These are phyloP conservation scores for Juglanconis juglandina DNA, from an alignment of 2,329 filamentous ascomycete genomes.

Conservation along the genomic window DNA sequence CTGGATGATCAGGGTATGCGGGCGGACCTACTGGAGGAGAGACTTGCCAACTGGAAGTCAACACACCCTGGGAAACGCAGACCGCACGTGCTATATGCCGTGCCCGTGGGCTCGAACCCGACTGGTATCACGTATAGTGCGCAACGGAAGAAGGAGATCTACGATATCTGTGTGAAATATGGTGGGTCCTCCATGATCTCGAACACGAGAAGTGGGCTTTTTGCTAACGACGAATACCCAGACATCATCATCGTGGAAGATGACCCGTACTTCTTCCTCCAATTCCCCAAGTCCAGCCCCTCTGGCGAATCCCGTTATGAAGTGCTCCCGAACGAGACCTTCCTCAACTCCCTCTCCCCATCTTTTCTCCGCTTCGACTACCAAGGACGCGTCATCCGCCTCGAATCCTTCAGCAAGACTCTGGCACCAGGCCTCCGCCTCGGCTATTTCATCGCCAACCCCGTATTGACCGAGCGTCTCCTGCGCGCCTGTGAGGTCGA, in stretches of 20 bases:
- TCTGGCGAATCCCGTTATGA: neutral
- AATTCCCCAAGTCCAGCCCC: constrained; percentile 19
- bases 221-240: neutral
- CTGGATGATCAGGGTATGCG: constrained; percentile 28
- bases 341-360: constrained; percentile 20
- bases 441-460: constrained; percentile 57
- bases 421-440: constrained; percentile 61
- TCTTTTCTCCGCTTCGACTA: constrained; percentile 25
- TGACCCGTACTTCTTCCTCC: constrained; percentile 46
- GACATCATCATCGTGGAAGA: constrained; percentile 62
- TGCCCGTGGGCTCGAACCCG: constrained; percentile 63
- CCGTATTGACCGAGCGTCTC: constrained; percentile 28
- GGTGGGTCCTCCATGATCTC: constrained; percentile 38
- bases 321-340: constrained; percentile 4
- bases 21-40: constrained; percentile 20
- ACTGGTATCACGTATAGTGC: constrained; percentile 62
- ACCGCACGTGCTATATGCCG: constrained; percentile 22
- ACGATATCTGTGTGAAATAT: constrained; percentile 35
- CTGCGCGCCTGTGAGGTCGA: constrained; percentile 41
- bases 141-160: constrained; percentile 56
- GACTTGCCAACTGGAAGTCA: constrained; percentile 24
- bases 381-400: constrained; percentile 43
- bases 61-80: constrained; percentile 9
- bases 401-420: constrained; percentile 73
- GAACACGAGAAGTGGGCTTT: constrained; percentile 57